A percentile compares a stretch with the other conserved stretches of the same genome.
Evolutionary conservation across 306 rosid genomes (phyloP).

Genomic region (Clitoria ternatea): DNA sequence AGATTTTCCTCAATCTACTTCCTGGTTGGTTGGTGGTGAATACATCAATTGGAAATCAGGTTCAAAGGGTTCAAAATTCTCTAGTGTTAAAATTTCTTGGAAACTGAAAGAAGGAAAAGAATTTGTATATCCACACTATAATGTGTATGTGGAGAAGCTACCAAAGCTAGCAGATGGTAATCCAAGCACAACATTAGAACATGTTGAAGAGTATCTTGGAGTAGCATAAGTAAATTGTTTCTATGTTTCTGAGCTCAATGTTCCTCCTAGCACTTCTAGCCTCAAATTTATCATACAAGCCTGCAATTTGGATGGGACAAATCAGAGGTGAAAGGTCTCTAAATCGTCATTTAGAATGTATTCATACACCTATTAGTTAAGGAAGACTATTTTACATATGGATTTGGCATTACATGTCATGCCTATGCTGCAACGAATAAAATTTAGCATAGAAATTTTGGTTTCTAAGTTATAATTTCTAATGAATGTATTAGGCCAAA

Average conservation of each 20-base stretch:
- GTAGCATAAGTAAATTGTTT: conserved; percentile 2
- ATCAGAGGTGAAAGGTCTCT: neutral
- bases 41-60: neutral
- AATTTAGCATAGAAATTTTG: neutral
- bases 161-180: neutral
- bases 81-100: neutral
- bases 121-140: neutral
- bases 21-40: neutral
- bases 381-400: neutral
- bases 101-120: neutral
- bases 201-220: neutral
- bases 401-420: neutral
- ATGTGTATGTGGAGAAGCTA: neutral
- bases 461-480: neutral
- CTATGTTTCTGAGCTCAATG: conserved; percentile 10
- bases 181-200: neutral
- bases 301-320: neutral
- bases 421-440: neutral
- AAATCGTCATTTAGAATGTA: neutral
- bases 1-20: neutral
- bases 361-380: neutral
- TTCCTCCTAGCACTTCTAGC: neutral
- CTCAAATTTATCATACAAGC: neutral
- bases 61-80: neutral
- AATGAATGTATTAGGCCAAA: neutral